Evolutionary conservation across 2,329 filamentous ascomycete species (phyloP).

Genomic region (Seiridium cupressi): DNA sequence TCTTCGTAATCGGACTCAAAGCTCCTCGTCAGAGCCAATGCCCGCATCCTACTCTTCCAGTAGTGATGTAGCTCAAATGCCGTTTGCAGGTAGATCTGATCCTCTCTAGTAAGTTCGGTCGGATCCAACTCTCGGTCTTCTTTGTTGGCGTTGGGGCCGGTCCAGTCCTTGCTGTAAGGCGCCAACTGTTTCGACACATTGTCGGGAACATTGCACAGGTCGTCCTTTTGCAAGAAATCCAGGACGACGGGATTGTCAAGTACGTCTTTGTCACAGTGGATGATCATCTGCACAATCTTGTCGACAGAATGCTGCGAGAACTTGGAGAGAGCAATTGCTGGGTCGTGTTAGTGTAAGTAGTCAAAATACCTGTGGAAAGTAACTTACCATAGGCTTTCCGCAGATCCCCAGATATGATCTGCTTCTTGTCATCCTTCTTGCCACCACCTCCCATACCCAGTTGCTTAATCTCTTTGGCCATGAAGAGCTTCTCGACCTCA

Average conservation of each 20-base stretch:
- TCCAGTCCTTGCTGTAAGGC: constrained; percentile 96
- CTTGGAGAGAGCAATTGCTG: constrained; percentile 87
- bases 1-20: constrained; percentile 92
- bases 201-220: constrained; percentile 88
- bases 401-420: constrained; percentile 88
- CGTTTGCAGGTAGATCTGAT: constrained; percentile 92
- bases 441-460: constrained; percentile 70
- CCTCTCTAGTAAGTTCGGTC: constrained; percentile 82
- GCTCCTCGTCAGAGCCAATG: constrained; percentile 77
- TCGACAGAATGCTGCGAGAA: constrained; percentile 84
- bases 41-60: constrained; percentile 97
- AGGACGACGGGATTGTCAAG: constrained; percentile 89
- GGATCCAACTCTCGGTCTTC: constrained; percentile 84
- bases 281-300: constrained; percentile 86
- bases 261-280: constrained; percentile 89
- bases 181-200: constrained; percentile 89
- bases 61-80: constrained; percentile 95
- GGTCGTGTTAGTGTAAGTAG: constrained; percentile 26
- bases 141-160: constrained; percentile 76
- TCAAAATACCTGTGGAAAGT: neutral
- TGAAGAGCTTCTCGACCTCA: constrained; percentile 95
- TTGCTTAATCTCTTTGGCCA: constrained; percentile 94
- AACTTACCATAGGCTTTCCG: constrained; percentile 77
- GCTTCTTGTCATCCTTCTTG: constrained; percentile 95
- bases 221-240: constrained; percentile 93